Percentiles rank a stretch among this genome's conserved stretches.
Conservation (phyloP, 768 basidiomycete genomes). For the Termitomyces eurrhizus region DNA sequence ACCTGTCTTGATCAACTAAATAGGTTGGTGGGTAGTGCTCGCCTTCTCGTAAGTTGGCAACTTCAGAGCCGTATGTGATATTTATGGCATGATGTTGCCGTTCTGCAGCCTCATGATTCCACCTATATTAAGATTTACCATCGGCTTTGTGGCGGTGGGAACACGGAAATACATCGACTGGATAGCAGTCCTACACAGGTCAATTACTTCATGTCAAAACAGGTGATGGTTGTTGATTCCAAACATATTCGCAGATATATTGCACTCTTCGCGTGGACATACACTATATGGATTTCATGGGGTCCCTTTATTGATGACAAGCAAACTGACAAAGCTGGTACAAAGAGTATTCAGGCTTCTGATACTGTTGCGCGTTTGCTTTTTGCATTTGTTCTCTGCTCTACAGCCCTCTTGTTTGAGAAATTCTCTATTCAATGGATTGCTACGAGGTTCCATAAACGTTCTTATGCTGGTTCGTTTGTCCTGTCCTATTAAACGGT, state of each 20-base stretch:
- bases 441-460: constrained; percentile 76
- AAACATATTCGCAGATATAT: constrained; percentile 38
- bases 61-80: background rate
- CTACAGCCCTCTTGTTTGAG: constrained; percentile 69
- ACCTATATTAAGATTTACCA: constrained; percentile 49
- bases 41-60: constrained; percentile 51
- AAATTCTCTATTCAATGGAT: constrained; percentile 89
- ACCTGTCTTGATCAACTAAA: constrained; percentile 1
- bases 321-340: constrained; percentile 27
- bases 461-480: constrained; percentile 43
- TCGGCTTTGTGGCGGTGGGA: constrained; percentile 73
- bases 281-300: constrained; percentile 69
- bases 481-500: background rate
- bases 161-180: constrained; percentile 78
- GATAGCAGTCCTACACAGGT: constrained; percentile 63
- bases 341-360: constrained; percentile 38
- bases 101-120: constrained; percentile 45
- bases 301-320: constrained; percentile 56
- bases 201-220: background rate
- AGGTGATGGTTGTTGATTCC: background rate
- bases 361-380: constrained; percentile 59
- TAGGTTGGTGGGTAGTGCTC: constrained; percentile 80
- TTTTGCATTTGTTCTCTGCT: constrained; percentile 69
- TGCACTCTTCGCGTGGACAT: constrained; percentile 65
- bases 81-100: constrained; percentile 13